Evolutionary conservation across 2,329 filamentous ascomycete genomes (phyloP).

Genomic region (Cladophialophora bantiana): DNA sequence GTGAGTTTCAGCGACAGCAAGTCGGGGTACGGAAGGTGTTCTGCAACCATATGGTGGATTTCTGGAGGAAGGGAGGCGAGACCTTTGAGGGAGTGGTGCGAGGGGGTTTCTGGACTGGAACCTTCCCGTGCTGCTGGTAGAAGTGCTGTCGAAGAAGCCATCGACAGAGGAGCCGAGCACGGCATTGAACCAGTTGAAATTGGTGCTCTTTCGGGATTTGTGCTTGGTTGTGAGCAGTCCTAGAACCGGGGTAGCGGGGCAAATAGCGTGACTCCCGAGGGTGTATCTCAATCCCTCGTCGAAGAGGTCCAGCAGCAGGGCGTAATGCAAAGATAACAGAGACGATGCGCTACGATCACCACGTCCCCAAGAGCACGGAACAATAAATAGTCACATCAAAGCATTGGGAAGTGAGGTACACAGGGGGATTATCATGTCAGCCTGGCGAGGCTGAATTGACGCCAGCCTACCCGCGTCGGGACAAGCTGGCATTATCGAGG

Average conservation of each 20-base stretch:
- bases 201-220: neutral
- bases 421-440: constrained; percentile 21
- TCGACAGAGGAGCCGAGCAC: neutral
- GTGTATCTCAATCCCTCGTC: neutral
- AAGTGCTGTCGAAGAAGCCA: neutral
- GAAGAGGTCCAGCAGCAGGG: neutral
- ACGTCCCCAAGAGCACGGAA: neutral
- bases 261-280: no score
- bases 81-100: constrained; percentile 48
- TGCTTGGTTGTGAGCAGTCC: neutral
- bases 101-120: neutral
- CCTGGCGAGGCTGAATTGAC: constrained; percentile 24
- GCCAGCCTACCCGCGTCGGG: constrained; percentile 44
- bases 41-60: constrained; percentile 43
- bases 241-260: neutral
- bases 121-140: neutral
- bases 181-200: neutral
- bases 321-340: neutral
- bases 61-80: constrained; percentile 49
- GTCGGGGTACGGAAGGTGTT: constrained; percentile 42
- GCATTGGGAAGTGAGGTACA: constrained; percentile 46
- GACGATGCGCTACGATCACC: neutral
- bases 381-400: neutral
- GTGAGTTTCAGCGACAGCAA: constrained; percentile 41
- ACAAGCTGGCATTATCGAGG: constrained; percentile 60